Percentiles rank a stretch among this genome's conserved stretches.
phyloP scores from a whole-genome alignment of 495 filamentous ascomycete genomes.

The Gamarada debralockiae region DNA sequence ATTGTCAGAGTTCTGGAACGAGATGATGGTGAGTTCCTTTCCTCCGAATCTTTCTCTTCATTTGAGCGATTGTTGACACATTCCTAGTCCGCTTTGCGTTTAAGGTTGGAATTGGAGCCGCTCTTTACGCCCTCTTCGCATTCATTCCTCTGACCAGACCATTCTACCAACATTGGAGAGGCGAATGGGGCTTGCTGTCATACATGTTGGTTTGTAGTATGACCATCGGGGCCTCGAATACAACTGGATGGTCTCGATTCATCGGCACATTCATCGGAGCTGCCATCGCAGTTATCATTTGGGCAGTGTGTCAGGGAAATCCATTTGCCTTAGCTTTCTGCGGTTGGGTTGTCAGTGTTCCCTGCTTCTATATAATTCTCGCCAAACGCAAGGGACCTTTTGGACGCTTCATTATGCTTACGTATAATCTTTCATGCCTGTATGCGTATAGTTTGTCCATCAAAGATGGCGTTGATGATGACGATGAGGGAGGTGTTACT shows the following conservation, averaged over 20 bases:
- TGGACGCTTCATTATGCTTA: conserved; percentile 87
- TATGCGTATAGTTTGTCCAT: conserved; percentile 91
- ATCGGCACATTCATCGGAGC: conserved; percentile 86
- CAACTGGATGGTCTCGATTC: conserved; percentile 81
- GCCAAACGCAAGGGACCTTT: conserved; percentile 81
- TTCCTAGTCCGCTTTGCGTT: conserved; percentile 61
- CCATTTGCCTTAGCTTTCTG: conserved; percentile 68
- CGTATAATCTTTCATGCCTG: conserved; percentile 93
- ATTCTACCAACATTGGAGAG: conserved; percentile 82
- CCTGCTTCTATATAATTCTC: conserved; percentile 85
- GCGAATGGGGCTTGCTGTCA: conserved; percentile 93
- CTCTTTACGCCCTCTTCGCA: conserved; percentile 80
- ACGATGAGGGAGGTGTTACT: conserved; percentile 79
- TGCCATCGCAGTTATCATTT: conserved; percentile 66
- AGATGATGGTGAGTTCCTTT: conserved; percentile 42
- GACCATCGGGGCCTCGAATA: conserved; percentile 94
- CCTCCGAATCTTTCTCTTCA: not conserved
- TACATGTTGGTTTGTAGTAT: conserved; percentile 99
- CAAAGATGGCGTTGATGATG: conserved; percentile 66
- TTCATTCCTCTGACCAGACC: conserved; percentile 77
- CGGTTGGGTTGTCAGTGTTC: conserved; percentile 75
- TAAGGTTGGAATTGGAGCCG: conserved; percentile 88
- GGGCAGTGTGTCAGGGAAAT: conserved; percentile 70
- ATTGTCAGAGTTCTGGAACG: conserved; percentile 38
- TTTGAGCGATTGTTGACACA: conserved; percentile 26